Percentiles rank a stretch among this genome's conserved stretches.
Conservation (phyloP, 2,329 filamentous ascomycete species). For the Tolypocladium ovalisporum region DNA sequence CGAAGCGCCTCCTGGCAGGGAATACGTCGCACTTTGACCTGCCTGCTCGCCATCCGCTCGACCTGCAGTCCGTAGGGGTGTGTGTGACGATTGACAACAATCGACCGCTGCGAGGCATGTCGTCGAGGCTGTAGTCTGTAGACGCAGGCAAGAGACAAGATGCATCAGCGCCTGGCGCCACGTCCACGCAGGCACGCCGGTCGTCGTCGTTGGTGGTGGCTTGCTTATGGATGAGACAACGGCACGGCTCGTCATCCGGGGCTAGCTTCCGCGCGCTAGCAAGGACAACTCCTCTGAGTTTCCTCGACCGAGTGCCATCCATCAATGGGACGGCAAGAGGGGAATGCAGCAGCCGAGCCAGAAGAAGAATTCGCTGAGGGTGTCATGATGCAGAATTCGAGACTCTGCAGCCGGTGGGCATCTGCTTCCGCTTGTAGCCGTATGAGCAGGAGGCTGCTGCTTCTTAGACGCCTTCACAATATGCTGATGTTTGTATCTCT, state of each 20-base stretch:
- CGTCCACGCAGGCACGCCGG: neutral
- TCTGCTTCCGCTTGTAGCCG: neutral
- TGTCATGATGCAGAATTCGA: neutral
- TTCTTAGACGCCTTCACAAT: neutral
- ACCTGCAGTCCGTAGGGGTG: too few species aligned
- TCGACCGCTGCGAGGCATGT: neutral
- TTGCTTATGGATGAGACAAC: conserved; percentile 1
- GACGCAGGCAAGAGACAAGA: neutral
- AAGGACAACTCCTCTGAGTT: neutral
- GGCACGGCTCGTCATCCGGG: conserved; percentile 3
- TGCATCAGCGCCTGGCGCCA: neutral
- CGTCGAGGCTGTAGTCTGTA: neutral
- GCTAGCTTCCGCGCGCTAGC: conserved; percentile 1
- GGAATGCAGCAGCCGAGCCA: neutral
- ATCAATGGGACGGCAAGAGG: neutral
- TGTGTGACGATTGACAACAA: neutral
- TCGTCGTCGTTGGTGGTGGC: neutral
- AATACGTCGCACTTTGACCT: neutral
- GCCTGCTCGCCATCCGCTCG: neutral
- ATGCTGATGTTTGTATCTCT: neutral
- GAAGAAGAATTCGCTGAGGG: neutral
- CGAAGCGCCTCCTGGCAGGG: neutral
- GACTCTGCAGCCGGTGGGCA: neutral
- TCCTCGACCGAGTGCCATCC: neutral
- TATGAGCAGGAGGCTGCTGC: neutral